Percentiles rank a stretch among this genome's conserved stretches.
Conservation (phyloP, 2,329 filamentous ascomycete genomes). For the Cyclaneusma minus region DNA sequence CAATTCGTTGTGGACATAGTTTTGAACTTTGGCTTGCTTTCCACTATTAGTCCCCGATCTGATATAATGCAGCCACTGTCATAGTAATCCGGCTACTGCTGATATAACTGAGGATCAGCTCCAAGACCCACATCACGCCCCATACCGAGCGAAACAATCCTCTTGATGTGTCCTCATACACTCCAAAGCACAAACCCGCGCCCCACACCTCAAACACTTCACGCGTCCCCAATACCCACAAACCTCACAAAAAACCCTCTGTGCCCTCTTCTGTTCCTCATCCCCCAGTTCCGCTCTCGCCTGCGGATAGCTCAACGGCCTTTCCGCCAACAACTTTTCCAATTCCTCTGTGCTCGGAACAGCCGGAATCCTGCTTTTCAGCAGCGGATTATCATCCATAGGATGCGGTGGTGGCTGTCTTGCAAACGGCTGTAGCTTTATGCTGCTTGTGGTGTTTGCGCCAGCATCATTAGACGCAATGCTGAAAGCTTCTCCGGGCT, state of each 20-base stretch:
- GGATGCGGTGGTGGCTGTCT: constrained; percentile 24
- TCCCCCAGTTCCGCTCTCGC: constrained; percentile 32
- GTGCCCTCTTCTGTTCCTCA: constrained; percentile 32
- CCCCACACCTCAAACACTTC: constrained; percentile 64
- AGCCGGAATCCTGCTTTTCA: constrained; percentile 40
- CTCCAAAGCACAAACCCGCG: constrained; percentile 59
- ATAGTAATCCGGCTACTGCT: no score
- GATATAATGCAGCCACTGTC: no score
- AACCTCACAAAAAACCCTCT: constrained; percentile 57
- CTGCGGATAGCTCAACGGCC: constrained; percentile 53
- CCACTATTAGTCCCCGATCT: no score
- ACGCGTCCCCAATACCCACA: constrained; percentile 73
- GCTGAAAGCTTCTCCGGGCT: no score
- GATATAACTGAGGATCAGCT: no score
- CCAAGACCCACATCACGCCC: constrained; percentile 15
- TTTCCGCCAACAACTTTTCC: constrained; percentile 42
- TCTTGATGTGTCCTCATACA: constrained; percentile 59
- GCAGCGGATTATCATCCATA: constrained; percentile 39
- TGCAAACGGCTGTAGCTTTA: constrained; percentile 15
- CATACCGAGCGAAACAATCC: constrained; percentile 53
- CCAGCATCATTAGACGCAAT: no score
- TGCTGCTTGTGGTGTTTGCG: no score
- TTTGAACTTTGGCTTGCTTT: no score
- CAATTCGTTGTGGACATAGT: no score
- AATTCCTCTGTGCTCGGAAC: constrained; percentile 46